Conservation (phyloP, 768 basidiomycete species). For the Podaxis pistillaris region DNA sequence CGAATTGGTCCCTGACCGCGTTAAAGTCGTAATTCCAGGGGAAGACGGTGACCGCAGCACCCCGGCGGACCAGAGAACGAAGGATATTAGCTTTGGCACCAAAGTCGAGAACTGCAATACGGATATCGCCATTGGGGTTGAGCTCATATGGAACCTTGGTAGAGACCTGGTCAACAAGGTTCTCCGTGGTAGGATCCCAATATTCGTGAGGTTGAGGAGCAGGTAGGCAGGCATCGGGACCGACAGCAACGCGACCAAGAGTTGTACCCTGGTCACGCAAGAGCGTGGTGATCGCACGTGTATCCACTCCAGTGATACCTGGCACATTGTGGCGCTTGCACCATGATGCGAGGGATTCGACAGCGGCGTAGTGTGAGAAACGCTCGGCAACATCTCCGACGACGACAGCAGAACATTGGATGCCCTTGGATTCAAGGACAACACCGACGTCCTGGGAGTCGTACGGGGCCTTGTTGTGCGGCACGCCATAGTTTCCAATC, state of each 20-base stretch:
- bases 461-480: constrained; percentile 68
- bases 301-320: constrained; percentile 95
- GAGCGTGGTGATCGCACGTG: constrained; percentile 91
- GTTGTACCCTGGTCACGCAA: constrained; percentile 98
- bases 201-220: constrained; percentile 69
- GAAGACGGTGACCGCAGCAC: constrained; percentile 89
- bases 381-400: constrained; percentile 94
- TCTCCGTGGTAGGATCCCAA: constrained; percentile 91
- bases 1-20: constrained; percentile 81
- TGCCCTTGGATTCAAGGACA: constrained; percentile 81
- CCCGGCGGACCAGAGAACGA: constrained; percentile 87
- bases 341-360: constrained; percentile 92
- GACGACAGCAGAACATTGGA: constrained; percentile 91
- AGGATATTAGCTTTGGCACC: constrained; percentile 98
- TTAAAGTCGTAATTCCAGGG: constrained; percentile 99
- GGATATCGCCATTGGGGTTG: constrained; percentile 84
- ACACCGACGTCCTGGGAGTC: constrained; percentile 82
- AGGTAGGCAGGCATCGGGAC: constrained; percentile 60
- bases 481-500: constrained; percentile 99
- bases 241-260: constrained; percentile 86
- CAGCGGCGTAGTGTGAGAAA: constrained; percentile 92
- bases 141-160: constrained; percentile 82
- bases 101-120: constrained; percentile 95
- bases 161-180: constrained; percentile 92
- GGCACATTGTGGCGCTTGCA: constrained; percentile 88